These are phyloP conservation scores for Cudoniella acicularis DNA, from an alignment of 495 filamentous ascomycete species.

Conservation along the genomic window DNA sequence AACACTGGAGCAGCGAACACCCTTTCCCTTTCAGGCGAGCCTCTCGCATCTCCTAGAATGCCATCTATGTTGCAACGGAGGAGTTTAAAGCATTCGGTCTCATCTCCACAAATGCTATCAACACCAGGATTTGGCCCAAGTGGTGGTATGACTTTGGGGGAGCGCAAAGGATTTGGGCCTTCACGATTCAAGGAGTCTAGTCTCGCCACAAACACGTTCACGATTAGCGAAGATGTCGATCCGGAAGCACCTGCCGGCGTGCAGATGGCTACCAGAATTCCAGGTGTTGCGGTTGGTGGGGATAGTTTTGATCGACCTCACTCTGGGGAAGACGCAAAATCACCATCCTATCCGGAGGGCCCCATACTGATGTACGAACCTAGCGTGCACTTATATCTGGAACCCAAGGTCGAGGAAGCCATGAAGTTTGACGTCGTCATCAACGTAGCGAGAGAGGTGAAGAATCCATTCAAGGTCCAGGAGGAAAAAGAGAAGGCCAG, in stretches of 20 bases:
- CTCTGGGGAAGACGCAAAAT: constrained; percentile 68
- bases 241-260: constrained; percentile 68
- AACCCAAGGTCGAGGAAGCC: constrained; percentile 84
- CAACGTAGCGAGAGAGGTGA: constrained; percentile 92
- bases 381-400: constrained; percentile 88
- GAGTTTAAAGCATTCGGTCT: constrained; percentile 53
- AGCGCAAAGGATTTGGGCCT: constrained; percentile 45
- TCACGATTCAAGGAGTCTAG: constrained; percentile 32
- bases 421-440: constrained; percentile 86
- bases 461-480: constrained; percentile 69
- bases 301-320: constrained; percentile 49
- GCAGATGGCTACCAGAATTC: constrained; percentile 48
- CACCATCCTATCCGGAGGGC: constrained; percentile 88
- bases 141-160: constrained; percentile 51
- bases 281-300: constrained; percentile 35
- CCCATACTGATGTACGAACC: constrained; percentile 89
- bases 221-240: constrained; percentile 64
- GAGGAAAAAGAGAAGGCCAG: constrained; percentile 27
- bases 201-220: constrained; percentile 30
- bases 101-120: constrained; percentile 51
- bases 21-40: constrained; percentile 10
- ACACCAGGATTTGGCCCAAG: constrained; percentile 48
- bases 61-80: constrained; percentile 50
- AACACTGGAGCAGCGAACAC: constrained; percentile 49
- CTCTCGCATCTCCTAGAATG: constrained; percentile 27